A percentile compares a stretch with the other conserved stretches of the same genome.
Conservation (phyloP, 2,329 filamentous ascomycete species). For the Trichophyton equinum region DNA sequence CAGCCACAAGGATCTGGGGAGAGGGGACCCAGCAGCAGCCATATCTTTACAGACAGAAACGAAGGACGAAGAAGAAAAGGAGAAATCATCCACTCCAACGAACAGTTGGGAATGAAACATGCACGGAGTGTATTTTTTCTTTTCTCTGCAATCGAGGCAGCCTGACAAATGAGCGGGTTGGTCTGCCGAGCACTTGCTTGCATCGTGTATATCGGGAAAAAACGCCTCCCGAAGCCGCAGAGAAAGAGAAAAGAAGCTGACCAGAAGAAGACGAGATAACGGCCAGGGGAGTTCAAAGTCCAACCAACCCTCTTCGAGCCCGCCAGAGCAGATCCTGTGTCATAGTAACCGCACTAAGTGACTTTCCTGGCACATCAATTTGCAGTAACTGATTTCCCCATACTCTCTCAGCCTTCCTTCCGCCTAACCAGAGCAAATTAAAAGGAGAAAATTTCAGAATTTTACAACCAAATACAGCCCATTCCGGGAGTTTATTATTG, state of each 20-base stretch:
- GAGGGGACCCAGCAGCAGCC: neutral
- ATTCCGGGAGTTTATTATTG: neutral
- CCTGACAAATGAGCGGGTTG: neutral
- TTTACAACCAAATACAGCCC: neutral
- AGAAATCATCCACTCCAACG: neutral
- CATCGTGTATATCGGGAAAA: neutral
- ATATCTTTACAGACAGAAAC: too few species aligned
- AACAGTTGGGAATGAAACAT: neutral
- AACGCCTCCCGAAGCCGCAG: neutral
- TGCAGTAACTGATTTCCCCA: neutral
- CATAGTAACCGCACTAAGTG: slow-evolving; percentile 1
- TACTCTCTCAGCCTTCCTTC: slow-evolving; percentile 1
- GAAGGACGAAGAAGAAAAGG: neutral
- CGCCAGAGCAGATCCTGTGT: neutral
- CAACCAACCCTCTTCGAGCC: neutral
- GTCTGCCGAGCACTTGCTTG: neutral
- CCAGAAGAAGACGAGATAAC: neutral
- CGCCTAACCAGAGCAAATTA: neutral
- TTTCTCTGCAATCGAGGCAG: neutral
- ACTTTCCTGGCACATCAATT: neutral
- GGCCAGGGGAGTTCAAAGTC: neutral
- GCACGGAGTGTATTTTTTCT: neutral
- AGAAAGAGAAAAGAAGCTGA: neutral
- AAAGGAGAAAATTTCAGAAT: neutral
- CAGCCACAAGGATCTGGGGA: slow-evolving; percentile 2